Evolutionary conservation across 345 rosid genomes (phyloP).

Genomic region (Corchorus olitorius): DNA sequence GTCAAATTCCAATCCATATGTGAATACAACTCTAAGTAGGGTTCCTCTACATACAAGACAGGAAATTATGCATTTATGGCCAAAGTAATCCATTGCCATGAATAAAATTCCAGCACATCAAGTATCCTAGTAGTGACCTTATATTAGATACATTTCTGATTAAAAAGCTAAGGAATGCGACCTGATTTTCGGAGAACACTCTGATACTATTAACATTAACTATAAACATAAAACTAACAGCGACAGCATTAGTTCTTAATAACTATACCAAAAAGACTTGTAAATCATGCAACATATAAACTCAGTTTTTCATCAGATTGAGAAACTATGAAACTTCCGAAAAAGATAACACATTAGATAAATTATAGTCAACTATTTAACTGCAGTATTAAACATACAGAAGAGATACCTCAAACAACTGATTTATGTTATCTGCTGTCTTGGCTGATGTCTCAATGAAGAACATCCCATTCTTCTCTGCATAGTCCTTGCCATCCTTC

Average conservation of each 20-base stretch:
- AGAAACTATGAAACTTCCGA: not conserved
- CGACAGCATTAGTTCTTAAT: not conserved
- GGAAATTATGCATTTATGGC: not conserved
- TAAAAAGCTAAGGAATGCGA: not conserved
- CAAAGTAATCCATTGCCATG: not conserved
- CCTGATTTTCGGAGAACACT: not conserved
- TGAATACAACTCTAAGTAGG: not conserved
- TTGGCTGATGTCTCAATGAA: conserved; percentile 97
- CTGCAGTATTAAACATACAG: not conserved
- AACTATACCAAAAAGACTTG: not conserved
- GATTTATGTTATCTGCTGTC: conserved; percentile 93
- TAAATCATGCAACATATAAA: not conserved
- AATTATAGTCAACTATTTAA: not conserved
- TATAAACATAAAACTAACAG: not conserved
- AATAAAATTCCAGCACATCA: no score
- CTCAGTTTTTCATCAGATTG: not conserved
- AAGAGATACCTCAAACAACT: conserved; percentile 78
- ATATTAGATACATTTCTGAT: not conserved
- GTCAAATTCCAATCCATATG: not conserved
- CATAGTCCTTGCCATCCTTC: conserved; percentile 88
- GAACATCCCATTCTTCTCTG: conserved; percentile 98
- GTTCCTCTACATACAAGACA: not conserved
- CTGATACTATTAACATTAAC: not conserved
- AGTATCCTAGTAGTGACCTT: no score
- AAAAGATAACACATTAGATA: not conserved